Evolutionary conservation across 805 yeast species (phyloP).

Genomic region (Saccharomycopsis amapae): DNA sequence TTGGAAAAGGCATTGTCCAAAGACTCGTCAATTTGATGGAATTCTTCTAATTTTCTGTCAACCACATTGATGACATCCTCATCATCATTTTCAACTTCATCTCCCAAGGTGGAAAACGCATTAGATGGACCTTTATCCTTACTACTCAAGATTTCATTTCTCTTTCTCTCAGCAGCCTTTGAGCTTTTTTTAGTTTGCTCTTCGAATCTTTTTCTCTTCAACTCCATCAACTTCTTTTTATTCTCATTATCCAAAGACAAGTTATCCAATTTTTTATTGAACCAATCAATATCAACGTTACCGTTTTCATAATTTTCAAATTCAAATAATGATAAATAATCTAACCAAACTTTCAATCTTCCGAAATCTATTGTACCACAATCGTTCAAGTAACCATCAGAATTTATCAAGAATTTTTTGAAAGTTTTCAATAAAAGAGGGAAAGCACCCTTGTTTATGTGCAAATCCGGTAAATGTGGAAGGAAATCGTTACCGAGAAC

Average conservation of each 20-base stretch:
- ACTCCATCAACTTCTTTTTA: constrained; percentile 57
- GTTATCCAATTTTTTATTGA: constrained; percentile 75
- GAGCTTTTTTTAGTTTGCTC: constrained; percentile 17
- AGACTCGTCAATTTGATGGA: constrained; percentile 7
- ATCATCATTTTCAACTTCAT: constrained; percentile 10
- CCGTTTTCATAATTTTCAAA: constrained; percentile 77
- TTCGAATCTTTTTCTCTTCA: constrained; percentile 70
- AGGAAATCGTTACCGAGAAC: constrained; percentile 97
- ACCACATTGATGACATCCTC: background rate
- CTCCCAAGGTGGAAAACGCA: constrained; percentile 21
- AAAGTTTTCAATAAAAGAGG: constrained; percentile 87
- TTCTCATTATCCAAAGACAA: constrained; percentile 66
- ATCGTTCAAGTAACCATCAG: constrained; percentile 81
- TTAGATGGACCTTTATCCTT: constrained; percentile 25
- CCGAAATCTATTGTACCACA: constrained; percentile 72
- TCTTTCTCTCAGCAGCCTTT: constrained; percentile 28
- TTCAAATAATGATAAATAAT: constrained; percentile 72
- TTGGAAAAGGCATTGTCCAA: constrained; percentile 11
- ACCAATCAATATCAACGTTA: constrained; percentile 85
- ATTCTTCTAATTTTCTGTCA: constrained; percentile 8
- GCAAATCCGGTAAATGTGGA: constrained; percentile 91
- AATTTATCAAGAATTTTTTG: constrained; percentile 63
- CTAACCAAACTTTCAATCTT: constrained; percentile 69
- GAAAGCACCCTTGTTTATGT: constrained; percentile 91
- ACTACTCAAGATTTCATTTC: constrained; percentile 27